Evolutionary conservation across 768 basidiomycete species (phyloP).

Genomic region (Leucocoprinus leucothites): DNA sequence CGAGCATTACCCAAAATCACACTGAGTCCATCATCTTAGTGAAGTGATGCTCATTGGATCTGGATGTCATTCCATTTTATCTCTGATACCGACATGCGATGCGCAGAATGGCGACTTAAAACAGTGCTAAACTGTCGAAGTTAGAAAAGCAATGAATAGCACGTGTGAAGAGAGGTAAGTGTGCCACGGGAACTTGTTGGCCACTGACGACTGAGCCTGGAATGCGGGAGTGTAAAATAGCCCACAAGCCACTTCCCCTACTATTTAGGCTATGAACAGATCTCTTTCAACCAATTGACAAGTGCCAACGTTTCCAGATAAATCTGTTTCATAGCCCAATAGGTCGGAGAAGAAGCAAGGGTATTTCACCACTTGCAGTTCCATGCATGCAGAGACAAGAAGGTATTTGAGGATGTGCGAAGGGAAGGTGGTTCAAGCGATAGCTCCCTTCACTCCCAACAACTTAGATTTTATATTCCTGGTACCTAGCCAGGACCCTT

Average conservation of each 20-base stretch:
- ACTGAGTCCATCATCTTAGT: too few relatives aligned
- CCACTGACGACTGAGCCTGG: not conserved
- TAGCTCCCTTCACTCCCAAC: not conserved
- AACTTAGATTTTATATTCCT: too few relatives aligned
- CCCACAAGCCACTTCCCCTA: constrained; percentile 37
- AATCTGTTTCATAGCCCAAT: constrained; percentile 32
- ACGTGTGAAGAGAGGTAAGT: not conserved
- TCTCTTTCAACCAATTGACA: constrained; percentile 27
- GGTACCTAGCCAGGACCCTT: too few relatives aligned
- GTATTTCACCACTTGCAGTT: constrained; percentile 3
- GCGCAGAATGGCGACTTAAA: too few relatives aligned
- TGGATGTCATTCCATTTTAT: too few relatives aligned
- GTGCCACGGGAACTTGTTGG: not conserved
- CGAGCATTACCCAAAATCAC: too few relatives aligned
- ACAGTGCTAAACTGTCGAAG: too few relatives aligned
- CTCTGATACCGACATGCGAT: too few relatives aligned
- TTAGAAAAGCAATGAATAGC: too few relatives aligned
- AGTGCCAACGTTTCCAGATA: constrained; percentile 24
- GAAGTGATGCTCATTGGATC: too few relatives aligned
- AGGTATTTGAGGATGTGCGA: not conserved
- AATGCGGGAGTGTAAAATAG: constrained; percentile 12
- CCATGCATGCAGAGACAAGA: not conserved
- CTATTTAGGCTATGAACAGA: constrained; percentile 64
- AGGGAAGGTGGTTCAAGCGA: not conserved
- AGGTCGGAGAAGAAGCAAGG: constrained; percentile 12